Evolutionary conservation across 2,329 filamentous ascomycete genomes (phyloP), one percentile per base, ranked within the genome.

Genomic region (Cytospora schulzeri): DNA sequence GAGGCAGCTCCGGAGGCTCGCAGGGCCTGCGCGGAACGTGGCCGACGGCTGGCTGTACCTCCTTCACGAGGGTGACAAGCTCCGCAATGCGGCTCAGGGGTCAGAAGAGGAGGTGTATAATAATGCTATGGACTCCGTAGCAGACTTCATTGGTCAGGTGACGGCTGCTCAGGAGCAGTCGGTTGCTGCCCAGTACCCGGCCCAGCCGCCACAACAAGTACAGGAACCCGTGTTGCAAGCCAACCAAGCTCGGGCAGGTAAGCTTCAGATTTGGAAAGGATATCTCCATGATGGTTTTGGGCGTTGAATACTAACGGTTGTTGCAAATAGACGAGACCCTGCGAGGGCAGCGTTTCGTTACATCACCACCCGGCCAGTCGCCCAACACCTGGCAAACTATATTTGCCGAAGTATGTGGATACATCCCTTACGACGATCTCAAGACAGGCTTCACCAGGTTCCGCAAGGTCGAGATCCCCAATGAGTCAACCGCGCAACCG

Each of bases 391-490:
- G 53, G 31, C 57, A 64, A 31, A 24, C 33, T 22, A 4, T 61
- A 15, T 64, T 57, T 26, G 45, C 63, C 52, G 45, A 52, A 28
- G 52, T 41, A 19, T 52, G 52, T 11, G 63, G 63, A 4, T 62
- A 57, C 17, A 28, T 55, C 15, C 63, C 63, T 3, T 62, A 57
- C 31, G 35, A 9, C 11, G 63, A 64, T 28, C 29, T 53, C 31
- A 41, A 11, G n/a, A 64, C 63, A 4, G 58, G 63, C 9, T 51
- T 64, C 28, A 64, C 57, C 19, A 28, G 33, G 12, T 64, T 64
- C 58, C 7, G 62, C 41, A 41, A 17, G 22, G 17, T 33, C 6
- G 35, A 56, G 7, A 62, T 62, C 14, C 60, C 60, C 29, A 29
- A 54, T 17, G 60, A 62, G 29, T 54, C 60, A 1, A 53, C 17